phyloP scores from a whole-genome alignment of 140 eudicot species.

The Anethum foeniculum region DNA sequence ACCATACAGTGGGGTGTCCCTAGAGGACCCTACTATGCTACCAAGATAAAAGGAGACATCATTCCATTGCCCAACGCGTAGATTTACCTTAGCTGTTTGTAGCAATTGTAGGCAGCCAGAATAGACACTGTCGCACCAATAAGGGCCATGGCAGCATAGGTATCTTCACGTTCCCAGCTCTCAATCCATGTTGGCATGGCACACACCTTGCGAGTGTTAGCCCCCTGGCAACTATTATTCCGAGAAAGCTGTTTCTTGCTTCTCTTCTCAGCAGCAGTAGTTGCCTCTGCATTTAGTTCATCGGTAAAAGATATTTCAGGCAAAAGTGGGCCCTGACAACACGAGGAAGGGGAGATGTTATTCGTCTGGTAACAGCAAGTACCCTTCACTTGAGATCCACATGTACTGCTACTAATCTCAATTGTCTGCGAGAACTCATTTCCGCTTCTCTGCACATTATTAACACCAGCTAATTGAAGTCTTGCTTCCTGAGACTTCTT shows the following conservation, averaged over 20 bases:
- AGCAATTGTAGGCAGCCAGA: slow-evolving; percentile 71
- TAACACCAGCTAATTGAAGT: slow-evolving; percentile 40
- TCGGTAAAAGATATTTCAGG: slow-evolving; percentile 32
- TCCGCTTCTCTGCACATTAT: slow-evolving; percentile 24
- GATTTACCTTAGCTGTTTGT: slow-evolving; percentile 44
- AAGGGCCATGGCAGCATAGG: slow-evolving; percentile 84
- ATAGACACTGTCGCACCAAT: slow-evolving; percentile 79
- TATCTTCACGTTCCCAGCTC: slow-evolving; percentile 92
- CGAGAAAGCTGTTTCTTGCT: slow-evolving; percentile 41
- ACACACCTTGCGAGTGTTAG: slow-evolving; percentile 43
- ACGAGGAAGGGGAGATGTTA: slow-evolving; percentile 35
- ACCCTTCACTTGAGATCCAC: slow-evolving; percentile 38
- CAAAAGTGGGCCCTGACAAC: slow-evolving; percentile 48
- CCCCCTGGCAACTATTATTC: slow-evolving; percentile 37
- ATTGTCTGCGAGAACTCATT: slow-evolving; percentile 10
- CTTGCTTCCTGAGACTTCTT: slow-evolving; percentile 56
- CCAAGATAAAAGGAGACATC: neutral
- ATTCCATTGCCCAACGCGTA: neutral
- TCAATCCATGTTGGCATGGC: slow-evolving; percentile 94
- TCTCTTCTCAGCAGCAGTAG: slow-evolving; percentile 27
- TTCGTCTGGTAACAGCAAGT: slow-evolving; percentile 53
- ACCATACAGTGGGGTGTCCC: neutral
- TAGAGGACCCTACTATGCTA: neutral
- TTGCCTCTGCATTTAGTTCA: slow-evolving; percentile 19
- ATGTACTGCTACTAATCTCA: slow-evolving; percentile 15